Conservation (phyloP, 2,329 filamentous ascomycete species). For the Stachybotrys chlorohalonatus region DNA sequence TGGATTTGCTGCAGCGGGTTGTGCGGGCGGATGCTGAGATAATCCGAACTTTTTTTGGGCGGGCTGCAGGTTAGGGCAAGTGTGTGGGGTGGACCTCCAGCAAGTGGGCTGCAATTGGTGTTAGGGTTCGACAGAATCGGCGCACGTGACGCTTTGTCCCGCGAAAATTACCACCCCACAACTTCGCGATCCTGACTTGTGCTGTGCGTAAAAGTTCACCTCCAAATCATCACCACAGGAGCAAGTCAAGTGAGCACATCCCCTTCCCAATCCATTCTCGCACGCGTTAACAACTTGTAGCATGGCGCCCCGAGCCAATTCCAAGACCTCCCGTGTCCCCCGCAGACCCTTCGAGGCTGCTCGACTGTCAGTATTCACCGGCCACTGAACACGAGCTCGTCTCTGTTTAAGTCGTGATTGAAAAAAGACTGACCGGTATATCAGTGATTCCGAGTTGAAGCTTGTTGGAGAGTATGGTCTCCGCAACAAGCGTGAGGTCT, state of each 20-base stretch:
- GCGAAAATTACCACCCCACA: conserved; percentile 24
- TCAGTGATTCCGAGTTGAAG: conserved; percentile 98
- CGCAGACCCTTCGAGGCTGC: conserved; percentile 98
- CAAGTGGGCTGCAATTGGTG: background rate
- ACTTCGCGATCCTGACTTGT: conserved; percentile 13
- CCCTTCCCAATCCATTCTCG: conserved; percentile 1
- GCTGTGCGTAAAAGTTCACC: conserved; percentile 18
- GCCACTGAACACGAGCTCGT: conserved; percentile 98
- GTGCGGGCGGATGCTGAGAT: conserved; percentile 27
- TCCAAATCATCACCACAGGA: conserved; percentile 26
- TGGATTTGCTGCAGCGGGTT: conserved; percentile 28
- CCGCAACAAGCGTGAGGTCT: conserved; percentile 99
- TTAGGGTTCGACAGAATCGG: conserved; percentile 20
- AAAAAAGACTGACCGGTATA: conserved; percentile 58
- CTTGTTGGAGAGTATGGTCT: conserved; percentile 99
- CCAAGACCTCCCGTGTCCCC: conserved; percentile 99
- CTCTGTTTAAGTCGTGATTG: conserved; percentile 92
- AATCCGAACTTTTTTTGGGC: conserved; percentile 21
- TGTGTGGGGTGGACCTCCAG: conserved; percentile 9
- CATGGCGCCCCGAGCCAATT: conserved; percentile 59
- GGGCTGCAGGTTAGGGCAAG: conserved; percentile 21
- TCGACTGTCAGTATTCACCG: conserved; percentile 94
- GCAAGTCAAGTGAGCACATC: conserved; percentile 28
- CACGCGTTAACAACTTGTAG: conserved; percentile 21
- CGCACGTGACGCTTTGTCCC: conserved; percentile 18